Base-by-base conservation (phyloP, 306 rosid genomes). In the Vigna unguiculata region DNA sequence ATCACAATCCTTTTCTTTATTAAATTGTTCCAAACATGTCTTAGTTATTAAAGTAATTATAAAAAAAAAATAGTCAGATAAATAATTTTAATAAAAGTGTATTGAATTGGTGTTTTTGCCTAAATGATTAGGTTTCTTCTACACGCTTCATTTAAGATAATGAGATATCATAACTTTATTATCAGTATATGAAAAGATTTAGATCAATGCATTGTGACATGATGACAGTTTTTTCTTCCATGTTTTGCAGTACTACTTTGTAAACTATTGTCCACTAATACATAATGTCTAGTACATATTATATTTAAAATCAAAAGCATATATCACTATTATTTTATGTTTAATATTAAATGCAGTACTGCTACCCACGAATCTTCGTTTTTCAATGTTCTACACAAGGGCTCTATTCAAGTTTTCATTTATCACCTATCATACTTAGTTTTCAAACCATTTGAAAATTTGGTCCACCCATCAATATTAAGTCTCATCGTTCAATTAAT, bases 401-500 rank as follows among this genome's bases (percentile, higher is more conserved):
- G 11, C 24, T 46, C 36, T 53, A 9, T 65, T 73, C 38, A 4
- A n/a, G 43, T 21, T 47, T 77, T 77, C 60, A 67, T 77, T 52
- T 30, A 69, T 57, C 40, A 15, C 52, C 36, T 49, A 17, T 60
- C 52, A 41, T 46, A 4, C 49, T 60, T 38, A 15, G 0, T 32
- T 69, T 49, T 78, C 66, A 80, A 72, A 80, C 49, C 52, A 64
- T 72, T 43, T 9, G 61, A 63, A 78, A 40, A 63, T 20, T 61
- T 71, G 66, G 55, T 48, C 47, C 55, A 45, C 36, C 64, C 63
- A 47, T 46, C 49, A 65, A 28, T n/a, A 64, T n/a, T 76, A 43
- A 49, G 49, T 25, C 9, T 66, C 58, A 55, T 66, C 40, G 14
- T 65, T 45, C 53, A 45, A 46, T 67, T 76, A 40, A 32, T 60